phyloP scores from a whole-genome alignment of 345 rosid genomes.

The Eucalyptus cloeziana region DNA sequence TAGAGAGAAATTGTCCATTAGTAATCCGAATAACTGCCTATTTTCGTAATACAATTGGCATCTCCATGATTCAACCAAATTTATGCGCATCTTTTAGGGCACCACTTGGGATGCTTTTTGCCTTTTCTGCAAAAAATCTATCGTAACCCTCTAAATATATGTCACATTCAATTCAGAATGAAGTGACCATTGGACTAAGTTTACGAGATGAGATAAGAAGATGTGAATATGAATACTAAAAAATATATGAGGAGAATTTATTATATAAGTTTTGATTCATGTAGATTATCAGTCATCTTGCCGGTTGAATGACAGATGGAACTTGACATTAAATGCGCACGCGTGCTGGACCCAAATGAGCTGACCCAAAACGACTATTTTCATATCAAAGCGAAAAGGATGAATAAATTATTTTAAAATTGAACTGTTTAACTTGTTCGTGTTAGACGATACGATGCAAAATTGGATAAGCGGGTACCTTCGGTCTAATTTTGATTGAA shows the following conservation, averaged over 20 bases:
- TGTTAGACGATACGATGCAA: neutral
- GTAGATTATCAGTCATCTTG: neutral
- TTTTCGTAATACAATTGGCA: neutral
- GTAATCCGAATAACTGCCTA: neutral
- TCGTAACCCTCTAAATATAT: neutral
- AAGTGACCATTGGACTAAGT: neutral
- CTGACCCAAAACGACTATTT: neutral
- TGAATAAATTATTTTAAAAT: neutral
- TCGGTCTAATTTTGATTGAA: neutral
- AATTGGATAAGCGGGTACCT: neutral
- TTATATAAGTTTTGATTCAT: neutral
- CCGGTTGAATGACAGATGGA: neutral
- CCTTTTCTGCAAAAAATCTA: neutral
- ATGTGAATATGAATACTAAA: neutral
- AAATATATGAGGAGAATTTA: neutral
- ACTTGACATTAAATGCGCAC: neutral
- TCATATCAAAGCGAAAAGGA: neutral
- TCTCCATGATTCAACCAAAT: neutral
- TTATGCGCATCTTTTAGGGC: neutral
- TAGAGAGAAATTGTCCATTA: neutral
- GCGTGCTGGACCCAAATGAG: neutral
- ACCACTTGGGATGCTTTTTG: neutral
- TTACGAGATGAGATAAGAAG: neutral
- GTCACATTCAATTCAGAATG: neutral
- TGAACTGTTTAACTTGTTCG: neutral